A percentile compares a stretch with the other conserved stretches of the same genome.
Evolutionary conservation across 441 rosid species (phyloP).

Genomic region (Populus trichocarpa): DNA sequence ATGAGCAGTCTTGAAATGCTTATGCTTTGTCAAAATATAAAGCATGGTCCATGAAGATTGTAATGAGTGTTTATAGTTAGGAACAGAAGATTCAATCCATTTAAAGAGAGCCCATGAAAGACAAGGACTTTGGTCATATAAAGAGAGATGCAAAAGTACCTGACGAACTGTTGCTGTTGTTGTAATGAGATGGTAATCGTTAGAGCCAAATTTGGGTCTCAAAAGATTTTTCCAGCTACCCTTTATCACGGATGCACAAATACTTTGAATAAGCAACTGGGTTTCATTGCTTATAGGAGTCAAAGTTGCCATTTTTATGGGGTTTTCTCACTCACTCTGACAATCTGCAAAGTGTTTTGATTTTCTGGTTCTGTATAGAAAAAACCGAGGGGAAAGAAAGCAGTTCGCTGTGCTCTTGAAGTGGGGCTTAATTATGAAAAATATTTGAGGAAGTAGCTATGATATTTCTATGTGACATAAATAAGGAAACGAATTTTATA

Average conservation of each 20-base stretch:
- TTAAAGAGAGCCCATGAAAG: slow-evolving; percentile 60
- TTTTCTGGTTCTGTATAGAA: not conserved
- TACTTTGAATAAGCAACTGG: slow-evolving; percentile 29
- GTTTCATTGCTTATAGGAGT: slow-evolving; percentile 20
- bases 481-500: not conserved
- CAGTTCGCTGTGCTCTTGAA: not conserved
- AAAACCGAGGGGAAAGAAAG: not conserved
- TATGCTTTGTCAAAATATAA: slow-evolving; percentile 53
- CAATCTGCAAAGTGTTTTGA: not conserved
- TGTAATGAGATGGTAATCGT: slow-evolving; percentile 18
- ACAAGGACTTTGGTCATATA: slow-evolving; percentile 29
- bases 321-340: not conserved
- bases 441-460: not conserved
- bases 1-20: slow-evolving; percentile 74
- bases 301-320: slow-evolving; percentile 29
- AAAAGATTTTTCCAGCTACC: slow-evolving; percentile 52
- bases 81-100: slow-evolving; percentile 44
- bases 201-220: slow-evolving; percentile 32
- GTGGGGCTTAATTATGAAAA: not conserved
- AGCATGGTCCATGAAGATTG: slow-evolving; percentile 88
- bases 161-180: slow-evolving; percentile 39
- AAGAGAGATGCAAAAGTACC: slow-evolving; percentile 53
- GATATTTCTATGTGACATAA: not conserved
- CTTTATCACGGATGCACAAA: slow-evolving; percentile 42
- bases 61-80: slow-evolving; percentile 50